A percentile compares a stretch with the other conserved stretches of the same genome.
phyloP scores from a whole-genome alignment of 352 stramenopile species.

The Proteromonas lacertae region DNA sequence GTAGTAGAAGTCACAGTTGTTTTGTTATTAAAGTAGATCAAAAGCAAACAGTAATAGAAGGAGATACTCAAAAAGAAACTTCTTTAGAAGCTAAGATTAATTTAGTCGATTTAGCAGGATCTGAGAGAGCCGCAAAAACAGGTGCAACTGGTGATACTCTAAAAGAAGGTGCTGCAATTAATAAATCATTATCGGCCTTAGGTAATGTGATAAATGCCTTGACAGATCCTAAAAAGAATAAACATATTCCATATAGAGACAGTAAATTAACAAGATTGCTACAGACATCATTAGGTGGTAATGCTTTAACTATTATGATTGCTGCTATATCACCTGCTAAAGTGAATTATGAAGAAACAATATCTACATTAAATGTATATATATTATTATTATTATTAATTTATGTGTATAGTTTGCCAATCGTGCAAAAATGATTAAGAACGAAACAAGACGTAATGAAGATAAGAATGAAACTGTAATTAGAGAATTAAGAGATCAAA shows the following conservation, averaged over 20 bases:
- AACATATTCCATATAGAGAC: no score
- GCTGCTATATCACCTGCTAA: slow-evolving; percentile 38
- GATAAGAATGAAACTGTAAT: not conserved
- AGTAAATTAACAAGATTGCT: no score
- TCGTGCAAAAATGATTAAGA: slow-evolving; percentile 55
- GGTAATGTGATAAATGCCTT: slow-evolving; percentile 65
- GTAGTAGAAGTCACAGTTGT: slow-evolving; percentile 48
- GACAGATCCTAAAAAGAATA: slow-evolving; percentile 42
- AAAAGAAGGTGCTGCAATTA: slow-evolving; percentile 44
- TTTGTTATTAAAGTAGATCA: no score
- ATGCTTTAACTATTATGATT: slow-evolving; percentile 45
- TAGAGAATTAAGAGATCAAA: slow-evolving; percentile 1
- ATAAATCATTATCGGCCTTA: slow-evolving; percentile 42
- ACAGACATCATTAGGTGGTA: slow-evolving; percentile 53
- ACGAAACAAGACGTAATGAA: slow-evolving; percentile 45
- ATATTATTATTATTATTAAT: no score
- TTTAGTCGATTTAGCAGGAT: slow-evolving; percentile 49
- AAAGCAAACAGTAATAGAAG: no score
- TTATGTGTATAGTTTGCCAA: slow-evolving; percentile 67
- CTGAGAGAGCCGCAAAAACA: no score
- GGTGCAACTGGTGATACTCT: slow-evolving; percentile 22
- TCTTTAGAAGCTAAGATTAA: slow-evolving; percentile 52
- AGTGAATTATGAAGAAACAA: slow-evolving; percentile 33
- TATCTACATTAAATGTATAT: slow-evolving; percentile 46
- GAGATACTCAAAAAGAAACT: slow-evolving; percentile 25